Evolutionary conservation across 352 stramenopile genomes (phyloP).

Genomic region (Phytophthora rubi): DNA sequence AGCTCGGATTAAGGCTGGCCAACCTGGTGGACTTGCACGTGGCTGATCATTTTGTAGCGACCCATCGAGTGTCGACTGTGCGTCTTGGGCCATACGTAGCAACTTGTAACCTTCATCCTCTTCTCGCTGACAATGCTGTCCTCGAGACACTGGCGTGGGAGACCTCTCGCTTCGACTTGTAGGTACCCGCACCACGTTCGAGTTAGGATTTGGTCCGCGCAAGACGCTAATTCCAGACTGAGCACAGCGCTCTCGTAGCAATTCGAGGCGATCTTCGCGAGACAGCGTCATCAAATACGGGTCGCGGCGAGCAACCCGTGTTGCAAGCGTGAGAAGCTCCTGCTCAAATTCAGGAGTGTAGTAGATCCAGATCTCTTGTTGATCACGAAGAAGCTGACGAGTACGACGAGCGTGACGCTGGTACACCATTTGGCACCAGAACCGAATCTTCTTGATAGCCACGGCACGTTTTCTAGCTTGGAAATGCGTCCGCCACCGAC

Average conservation of each 20-base stretch:
- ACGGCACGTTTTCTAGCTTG: conserved; percentile 65
- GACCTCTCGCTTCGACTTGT: conserved; percentile 15
- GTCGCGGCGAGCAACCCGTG: conserved; percentile 58
- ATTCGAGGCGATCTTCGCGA: conserved; percentile 44
- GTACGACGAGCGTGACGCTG: conserved; percentile 65
- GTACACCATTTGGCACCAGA: conserved; percentile 81
- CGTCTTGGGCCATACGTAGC: conserved; percentile 25
- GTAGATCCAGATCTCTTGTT: conserved; percentile 81
- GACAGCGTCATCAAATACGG: conserved; percentile 70
- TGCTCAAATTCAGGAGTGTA: conserved; percentile 64
- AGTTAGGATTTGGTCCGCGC: conserved; percentile 46
- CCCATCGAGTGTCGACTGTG: conserved; percentile 26
- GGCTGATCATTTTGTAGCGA: neutral
- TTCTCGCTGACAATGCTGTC: conserved; percentile 15
- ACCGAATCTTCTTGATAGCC: conserved; percentile 78
- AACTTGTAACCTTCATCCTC: conserved; percentile 32
- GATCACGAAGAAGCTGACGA: conserved; percentile 53
- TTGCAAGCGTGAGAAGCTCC: conserved; percentile 62
- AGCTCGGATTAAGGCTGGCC: conserved; percentile 55
- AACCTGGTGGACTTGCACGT: conserved; percentile 7
- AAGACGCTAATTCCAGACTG: conserved; percentile 67
- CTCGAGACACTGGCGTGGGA: conserved; percentile 3
- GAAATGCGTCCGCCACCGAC: conserved; percentile 60
- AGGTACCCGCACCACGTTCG: conserved; percentile 28
- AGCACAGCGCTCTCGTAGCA: conserved; percentile 56